Evolutionary conservation across 805 yeast species (phyloP), one percentile per base, ranked within the genome.

Genomic region (Wickerhamomyces sydowiorum): DNA sequence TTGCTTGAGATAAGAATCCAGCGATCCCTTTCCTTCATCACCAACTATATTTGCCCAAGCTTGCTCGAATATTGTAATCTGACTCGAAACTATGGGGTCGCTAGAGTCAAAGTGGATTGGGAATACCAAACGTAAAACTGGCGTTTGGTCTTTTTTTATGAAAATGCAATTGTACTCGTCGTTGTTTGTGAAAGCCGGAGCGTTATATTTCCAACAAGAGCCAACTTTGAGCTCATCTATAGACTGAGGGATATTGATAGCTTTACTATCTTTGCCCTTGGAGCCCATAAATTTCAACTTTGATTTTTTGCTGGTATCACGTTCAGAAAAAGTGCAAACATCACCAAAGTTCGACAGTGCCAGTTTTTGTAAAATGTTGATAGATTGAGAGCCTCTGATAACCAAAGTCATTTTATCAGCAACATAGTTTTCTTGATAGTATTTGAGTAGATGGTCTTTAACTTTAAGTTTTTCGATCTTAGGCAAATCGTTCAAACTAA

Each of bases 381-480:
- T 48, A 0, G 90, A 78, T 43, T 81, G 85, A 0, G 89, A 80
- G 0, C 90, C 83, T 50, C 75, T 69, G 5, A 85, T 49, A 2
- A 82, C 86, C 20, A 84, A 39, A 0, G 79, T 62, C 76, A 80
- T 75, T 34, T 70, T 78, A 1, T 64, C 61, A 1, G 82, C 65
- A 10, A 46, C 41, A 49, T 69, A 85, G 43, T 73, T 55, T 0
- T 51, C 44, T 2, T 62, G 45, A 48, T 66, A 78, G 53, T 74
- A 78, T 1, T 53, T 45, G 3, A 49, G 35, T 17, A 82, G 49
- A 13, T 61, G 52, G 1, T 53, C 56, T 44, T 57, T 64, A 8
- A 79, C 48, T 40, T 67, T 65, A 1, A 59, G 35, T 25, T 62
- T 66, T 33, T 62, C 58, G 9, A 56, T 44, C 28, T 53, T 54